Base-by-base conservation (phyloP, 306 rosid species). In the Cucurbita maxima region DNA sequence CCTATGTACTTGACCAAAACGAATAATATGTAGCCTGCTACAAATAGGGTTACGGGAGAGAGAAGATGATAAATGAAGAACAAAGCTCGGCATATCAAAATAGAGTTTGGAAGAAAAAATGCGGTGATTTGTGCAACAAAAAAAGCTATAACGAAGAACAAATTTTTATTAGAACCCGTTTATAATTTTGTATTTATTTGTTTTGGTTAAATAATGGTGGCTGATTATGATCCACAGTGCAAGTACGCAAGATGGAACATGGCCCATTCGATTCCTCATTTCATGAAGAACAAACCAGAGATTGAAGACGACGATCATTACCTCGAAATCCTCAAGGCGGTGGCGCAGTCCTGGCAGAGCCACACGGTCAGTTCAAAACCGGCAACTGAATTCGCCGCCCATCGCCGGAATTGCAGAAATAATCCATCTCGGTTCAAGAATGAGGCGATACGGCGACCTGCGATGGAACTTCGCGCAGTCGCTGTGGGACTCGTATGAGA, bases 401-500 rank as follows among this genome's bases (percentile, higher is more conserved):
- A 44, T 36, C 82, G 54, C 76, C 83, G 88, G 41, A 76, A 79
- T n/a, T 84, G 79, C 91, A 75, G 58, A 59, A 81, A 75, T 58
- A 85, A 44, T 45, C 89, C 96, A 6, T 81, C 99, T 0, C 71
- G 97, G 51, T 95, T 95, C 81, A 83, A 82, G 83, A 82, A 85
- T 1, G 88, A 95, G 72, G 88, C 64, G 25, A 48, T 9, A 73
- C 74, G 14, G 11, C n/a, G 60, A 41, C 50, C 50, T 8, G 53
- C 43, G 48, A 61, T 85, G 99, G 97, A 89, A 95, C 53, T 91
- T 95, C 76, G 73, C 78, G 41, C 88, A 91, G 18, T 95, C 97
- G 10, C 92, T 91, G 38, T 91, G 96, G 89, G 96, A 95, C 54
- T 87, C 96, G 10, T 95, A 89, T 81, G 99, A 95, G 84, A 87